phyloP scores from a whole-genome alignment of 2,329 filamentous ascomycete genomes.

The Kalmusia sp. region DNA sequence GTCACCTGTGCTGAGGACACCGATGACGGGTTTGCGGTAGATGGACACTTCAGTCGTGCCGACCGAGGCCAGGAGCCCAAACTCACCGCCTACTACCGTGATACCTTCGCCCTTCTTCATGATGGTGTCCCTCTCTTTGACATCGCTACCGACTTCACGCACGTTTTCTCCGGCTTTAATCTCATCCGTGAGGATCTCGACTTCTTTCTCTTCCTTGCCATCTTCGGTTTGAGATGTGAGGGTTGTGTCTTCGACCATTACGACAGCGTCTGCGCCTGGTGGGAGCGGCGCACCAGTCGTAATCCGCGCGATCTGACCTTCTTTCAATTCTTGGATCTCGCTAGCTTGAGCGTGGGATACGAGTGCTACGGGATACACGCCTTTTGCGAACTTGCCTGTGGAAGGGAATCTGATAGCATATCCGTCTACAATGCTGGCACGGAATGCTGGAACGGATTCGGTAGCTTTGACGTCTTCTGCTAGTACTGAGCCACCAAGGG shows the following conservation, averaged over 20 bases:
- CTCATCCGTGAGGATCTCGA: constrained; percentile 82
- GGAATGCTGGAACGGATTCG: constrained; percentile 89
- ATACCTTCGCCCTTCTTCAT: constrained; percentile 82
- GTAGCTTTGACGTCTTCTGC: constrained; percentile 80
- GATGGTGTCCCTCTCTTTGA: constrained; percentile 72
- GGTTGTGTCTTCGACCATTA: constrained; percentile 95
- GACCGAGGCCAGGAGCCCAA: constrained; percentile 86
- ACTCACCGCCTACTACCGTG: constrained; percentile 85
- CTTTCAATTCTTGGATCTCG: constrained; percentile 68
- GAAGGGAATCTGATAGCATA: constrained; percentile 67
- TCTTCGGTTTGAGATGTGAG: constrained; percentile 79
- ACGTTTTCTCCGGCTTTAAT: constrained; percentile 85
- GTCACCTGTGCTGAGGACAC: constrained; percentile 91
- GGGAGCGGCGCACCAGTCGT: constrained; percentile 94
- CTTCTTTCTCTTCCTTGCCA: constrained; percentile 81
- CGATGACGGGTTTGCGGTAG: constrained; percentile 79
- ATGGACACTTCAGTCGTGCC: constrained; percentile 75
- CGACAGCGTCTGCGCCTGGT: constrained; percentile 84
- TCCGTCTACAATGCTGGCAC: constrained; percentile 95
- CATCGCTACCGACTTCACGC: constrained; percentile 88
- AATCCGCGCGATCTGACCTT: constrained; percentile 84
- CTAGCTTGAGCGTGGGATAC: constrained; percentile 85
- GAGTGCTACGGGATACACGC: constrained; percentile 83
- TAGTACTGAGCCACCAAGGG: constrained; percentile 77
- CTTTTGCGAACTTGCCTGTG: constrained; percentile 64